Evolutionary conservation across 2,329 filamentous ascomycete species (phyloP).

Genomic region (Penicillium sp.): DNA sequence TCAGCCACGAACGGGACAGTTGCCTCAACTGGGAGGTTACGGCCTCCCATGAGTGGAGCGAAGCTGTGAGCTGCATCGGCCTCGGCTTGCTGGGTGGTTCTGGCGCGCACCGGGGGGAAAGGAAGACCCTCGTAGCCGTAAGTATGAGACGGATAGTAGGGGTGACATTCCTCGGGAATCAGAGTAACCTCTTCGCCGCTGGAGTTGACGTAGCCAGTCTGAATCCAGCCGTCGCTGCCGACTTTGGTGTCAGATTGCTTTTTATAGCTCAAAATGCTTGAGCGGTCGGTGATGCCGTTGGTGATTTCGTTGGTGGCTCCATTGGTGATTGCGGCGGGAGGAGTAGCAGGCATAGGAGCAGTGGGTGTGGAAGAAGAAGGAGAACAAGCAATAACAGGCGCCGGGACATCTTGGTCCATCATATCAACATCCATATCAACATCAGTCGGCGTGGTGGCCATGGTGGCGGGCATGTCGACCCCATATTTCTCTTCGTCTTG

Average conservation of each 20-base stretch:
- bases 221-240: conserved; percentile 8
- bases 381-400: not conserved
- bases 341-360: not conserved
- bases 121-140: conserved; percentile 14
- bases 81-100: conserved; percentile 8
- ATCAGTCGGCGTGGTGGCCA: not conserved
- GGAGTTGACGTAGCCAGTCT: conserved; percentile 12
- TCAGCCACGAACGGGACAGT: conserved; percentile 7
- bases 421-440: not conserved
- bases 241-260: not conserved
- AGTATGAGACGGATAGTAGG: conserved; percentile 12
- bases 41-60: conserved; percentile 17
- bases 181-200: conserved; percentile 15
- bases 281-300: not conserved
- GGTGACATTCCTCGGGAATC: conserved; percentile 4
- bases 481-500: not conserved
- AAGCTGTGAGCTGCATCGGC: conserved; percentile 11
- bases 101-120: conserved; percentile 13
- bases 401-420: not conserved
- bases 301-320: not conserved
- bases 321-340: not conserved
- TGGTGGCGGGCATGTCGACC: not conserved
- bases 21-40: conserved; percentile 12
- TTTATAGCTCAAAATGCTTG: conserved; percentile 1
- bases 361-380: not conserved